phyloP scores from a whole-genome alignment of 306 rosid genomes.

The Cucurbita maxima region DNA sequence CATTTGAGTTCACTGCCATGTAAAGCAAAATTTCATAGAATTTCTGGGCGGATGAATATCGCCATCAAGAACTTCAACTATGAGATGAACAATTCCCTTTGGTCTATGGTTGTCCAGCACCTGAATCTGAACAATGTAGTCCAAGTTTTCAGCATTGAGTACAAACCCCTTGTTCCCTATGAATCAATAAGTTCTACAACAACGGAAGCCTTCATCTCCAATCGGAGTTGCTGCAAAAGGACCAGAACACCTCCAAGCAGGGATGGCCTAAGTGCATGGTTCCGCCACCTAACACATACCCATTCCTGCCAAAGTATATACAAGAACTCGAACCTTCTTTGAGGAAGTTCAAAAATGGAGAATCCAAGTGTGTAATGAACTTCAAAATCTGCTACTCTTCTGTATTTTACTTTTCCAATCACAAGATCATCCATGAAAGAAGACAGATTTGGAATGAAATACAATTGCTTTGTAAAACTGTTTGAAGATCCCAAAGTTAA shows the following conservation, averaged over 20 bases:
- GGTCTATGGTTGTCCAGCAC: conserved; percentile 83
- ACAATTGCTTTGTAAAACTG: not conserved
- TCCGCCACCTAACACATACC: conserved; percentile 83
- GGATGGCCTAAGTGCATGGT: conserved; percentile 92
- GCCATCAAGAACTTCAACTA: conserved; percentile 74
- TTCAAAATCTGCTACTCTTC: not conserved
- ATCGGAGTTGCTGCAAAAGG: conserved; percentile 66
- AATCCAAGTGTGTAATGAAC: not conserved
- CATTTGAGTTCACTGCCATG: conserved; percentile 82
- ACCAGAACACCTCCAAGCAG: conserved; percentile 60
- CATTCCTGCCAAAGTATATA: conserved; percentile 47
- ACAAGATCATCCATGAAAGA: not conserved
- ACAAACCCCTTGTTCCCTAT: conserved; percentile 71
- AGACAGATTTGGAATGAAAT: not conserved
- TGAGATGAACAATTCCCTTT: conserved; percentile 57
- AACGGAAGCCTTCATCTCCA: conserved; percentile 42
- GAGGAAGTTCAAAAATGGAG: not conserved
- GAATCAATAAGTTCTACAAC: conserved; percentile 58
- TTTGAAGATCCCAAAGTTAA: not conserved
- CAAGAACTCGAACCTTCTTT: not conserved
- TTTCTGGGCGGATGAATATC: conserved; percentile 75
- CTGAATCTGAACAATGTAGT: conserved; percentile 87
- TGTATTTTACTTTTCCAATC: not conserved
- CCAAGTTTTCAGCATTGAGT: conserved; percentile 84
- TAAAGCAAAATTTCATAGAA: conserved; percentile 65